Conservation (phyloP, 345 rosid species). For the Iberis pinnata region DNA sequence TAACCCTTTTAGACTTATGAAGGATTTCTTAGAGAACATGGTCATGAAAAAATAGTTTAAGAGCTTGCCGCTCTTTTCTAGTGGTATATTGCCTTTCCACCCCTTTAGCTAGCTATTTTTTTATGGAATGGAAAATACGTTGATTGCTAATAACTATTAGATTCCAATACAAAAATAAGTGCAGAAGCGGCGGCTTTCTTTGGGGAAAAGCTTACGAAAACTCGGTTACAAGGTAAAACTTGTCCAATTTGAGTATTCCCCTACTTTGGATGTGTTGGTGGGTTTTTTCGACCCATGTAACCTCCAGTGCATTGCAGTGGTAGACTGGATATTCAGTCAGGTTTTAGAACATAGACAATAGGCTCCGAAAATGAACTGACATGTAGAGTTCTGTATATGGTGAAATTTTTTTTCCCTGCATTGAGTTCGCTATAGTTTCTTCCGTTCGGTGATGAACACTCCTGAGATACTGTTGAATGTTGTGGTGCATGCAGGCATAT, state of each 20-base stretch:
- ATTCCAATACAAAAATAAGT: conserved; percentile 18
- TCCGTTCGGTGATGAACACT: background rate
- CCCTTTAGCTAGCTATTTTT: conserved; percentile 5
- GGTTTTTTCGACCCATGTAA: conserved; percentile 29
- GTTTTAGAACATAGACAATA: conserved; percentile 1
- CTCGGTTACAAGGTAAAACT: conserved; percentile 35
- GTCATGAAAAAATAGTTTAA: conserved; percentile 7
- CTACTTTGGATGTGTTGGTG: conserved; percentile 20
- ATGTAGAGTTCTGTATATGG: conserved; percentile 1
- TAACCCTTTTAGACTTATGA: background rate
- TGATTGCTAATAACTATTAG: conserved; percentile 20
- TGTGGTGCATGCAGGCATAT: conserved; percentile 59
- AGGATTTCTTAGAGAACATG: conserved; percentile 11
- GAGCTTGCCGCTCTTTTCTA: conserved; percentile 19
- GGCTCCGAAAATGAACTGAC: conserved; percentile 10
- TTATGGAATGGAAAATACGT: conserved; percentile 9
- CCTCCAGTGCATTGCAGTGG: conserved; percentile 9
- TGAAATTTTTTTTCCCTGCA: background rate
- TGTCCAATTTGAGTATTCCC: conserved; percentile 20
- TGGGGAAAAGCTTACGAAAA: conserved; percentile 34
- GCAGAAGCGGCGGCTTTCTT: conserved; percentile 32
- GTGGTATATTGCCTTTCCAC: conserved; percentile 3
- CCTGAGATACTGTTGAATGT: background rate
- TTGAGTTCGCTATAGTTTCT: conserved; percentile 5
- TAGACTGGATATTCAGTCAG: conserved; percentile 15